Base-by-base conservation (phyloP, 1,284 basidiomycete species). In the Moniliophthora roreri region DNA sequence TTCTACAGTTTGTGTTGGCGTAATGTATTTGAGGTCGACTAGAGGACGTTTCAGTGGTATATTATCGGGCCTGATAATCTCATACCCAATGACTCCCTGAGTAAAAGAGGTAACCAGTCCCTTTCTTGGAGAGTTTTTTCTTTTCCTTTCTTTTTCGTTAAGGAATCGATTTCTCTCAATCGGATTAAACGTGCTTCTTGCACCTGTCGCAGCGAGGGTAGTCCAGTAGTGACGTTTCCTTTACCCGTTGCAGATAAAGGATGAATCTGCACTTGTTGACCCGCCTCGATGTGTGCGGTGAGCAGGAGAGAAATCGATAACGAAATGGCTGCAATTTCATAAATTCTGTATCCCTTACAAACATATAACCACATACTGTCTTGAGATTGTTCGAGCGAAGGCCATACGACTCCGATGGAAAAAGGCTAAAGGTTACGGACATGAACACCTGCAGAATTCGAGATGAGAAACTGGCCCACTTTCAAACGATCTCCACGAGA, bases 21-120 rank as follows among this genome's bases (percentile, higher is more conserved):
- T 81, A 53, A 94, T 68, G 63, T 87, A 91, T 65, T 85, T 88
- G 18, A 89, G 71, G 62, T 90, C 87, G 37, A 91, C 91, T 92
- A 58, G 57, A 32, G 57, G 32, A 11, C 49, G 40, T n/a, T 54
- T 54, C 35, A 48, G 60, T 58, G 40, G 49, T 53, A 16, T 52
- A 37, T 54, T 40, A 37, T 48, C 26, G 54, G 37, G 46, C 39
- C 41, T 44, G 20, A 58, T 36, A 38, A 32, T 35, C 21, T 68
- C 77, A 52, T 55, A 85, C 87, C 82, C 52, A 89, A 69, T 47
- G 74, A 66, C 69, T 91, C 88, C 53, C 82, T 77, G 49, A 87
- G 65, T 23, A 84, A 68, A 11, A 89, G 69, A 42, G 68, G 65
- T n/a, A 90, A 75, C 88, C 89, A 91, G 63, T 88, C 80, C 51